phyloP scores from a whole-genome alignment of 768 basidiomycete species.

The Lentinula aciculospora region DNA sequence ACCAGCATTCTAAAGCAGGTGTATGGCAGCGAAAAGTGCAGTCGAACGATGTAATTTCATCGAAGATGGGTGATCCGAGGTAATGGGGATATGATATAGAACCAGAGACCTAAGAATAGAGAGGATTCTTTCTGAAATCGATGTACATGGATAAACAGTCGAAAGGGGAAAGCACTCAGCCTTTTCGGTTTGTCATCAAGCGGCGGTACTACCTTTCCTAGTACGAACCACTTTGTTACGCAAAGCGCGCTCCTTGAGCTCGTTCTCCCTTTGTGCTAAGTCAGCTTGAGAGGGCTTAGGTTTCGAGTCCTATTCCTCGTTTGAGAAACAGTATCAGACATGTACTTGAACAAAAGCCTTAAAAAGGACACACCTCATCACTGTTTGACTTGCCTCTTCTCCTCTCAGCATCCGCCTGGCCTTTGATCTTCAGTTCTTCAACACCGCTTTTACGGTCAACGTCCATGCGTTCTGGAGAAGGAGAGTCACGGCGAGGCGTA shows the following conservation, averaged over 20 bases:
- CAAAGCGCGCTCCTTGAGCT: slow-evolving; percentile 75
- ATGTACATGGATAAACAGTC: background rate
- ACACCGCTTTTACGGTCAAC: slow-evolving; percentile 22
- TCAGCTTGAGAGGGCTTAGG: slow-evolving; percentile 29
- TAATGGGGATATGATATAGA: background rate
- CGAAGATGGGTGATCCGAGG: background rate
- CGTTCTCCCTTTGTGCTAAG: slow-evolving; percentile 66
- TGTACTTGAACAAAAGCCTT: background rate
- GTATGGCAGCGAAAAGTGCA: background rate
- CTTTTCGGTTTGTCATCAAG: background rate
- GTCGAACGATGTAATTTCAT: background rate
- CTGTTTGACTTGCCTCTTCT: slow-evolving; percentile 52
- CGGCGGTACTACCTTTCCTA: slow-evolving; percentile 38
- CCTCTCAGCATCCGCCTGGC: slow-evolving; percentile 55
- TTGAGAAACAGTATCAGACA: background rate
- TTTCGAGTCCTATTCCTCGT: slow-evolving; percentile 5
- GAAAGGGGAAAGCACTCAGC: background rate
- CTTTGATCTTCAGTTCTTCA: slow-evolving; percentile 70
- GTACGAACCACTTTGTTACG: slow-evolving; percentile 80
- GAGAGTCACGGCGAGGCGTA: slow-evolving; percentile 12
- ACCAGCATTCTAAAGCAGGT: background rate
- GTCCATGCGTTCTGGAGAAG: slow-evolving; percentile 30
- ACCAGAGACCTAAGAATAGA: slow-evolving; percentile 1
- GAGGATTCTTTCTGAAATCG: background rate
- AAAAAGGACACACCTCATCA: slow-evolving; percentile 17